Evolutionary conservation across 108 stramenopile genomes (phyloP).

Genomic region (Cyclotella kingstonii): DNA sequence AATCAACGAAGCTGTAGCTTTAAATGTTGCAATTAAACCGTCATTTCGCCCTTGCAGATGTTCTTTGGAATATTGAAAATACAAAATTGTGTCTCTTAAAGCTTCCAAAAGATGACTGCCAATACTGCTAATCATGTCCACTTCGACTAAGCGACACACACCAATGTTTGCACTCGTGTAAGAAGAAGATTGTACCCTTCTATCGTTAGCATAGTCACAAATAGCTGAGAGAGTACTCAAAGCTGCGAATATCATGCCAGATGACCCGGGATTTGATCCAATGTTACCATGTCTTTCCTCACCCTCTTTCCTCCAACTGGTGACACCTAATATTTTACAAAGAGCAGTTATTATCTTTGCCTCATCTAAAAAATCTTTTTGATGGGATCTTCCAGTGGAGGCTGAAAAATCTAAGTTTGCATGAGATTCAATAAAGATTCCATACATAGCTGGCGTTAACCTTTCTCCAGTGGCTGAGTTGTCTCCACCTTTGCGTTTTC

Average conservation of each 20-base stretch:
- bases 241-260: slow-evolving; percentile 2
- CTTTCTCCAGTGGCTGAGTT: no score
- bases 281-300: no score
- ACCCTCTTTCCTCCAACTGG: no score
- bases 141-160: slow-evolving; percentile 17
- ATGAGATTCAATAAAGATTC: neutral
- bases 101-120: slow-evolving; percentile 19
- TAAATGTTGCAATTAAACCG: slow-evolving; percentile 7
- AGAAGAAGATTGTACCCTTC: slow-evolving; percentile 6
- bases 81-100: slow-evolving; percentile 8
- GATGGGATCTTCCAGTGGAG: no score
- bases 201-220: slow-evolving; percentile 30
- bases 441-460: neutral
- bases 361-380: no score
- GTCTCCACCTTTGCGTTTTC: slow-evolving; percentile 21
- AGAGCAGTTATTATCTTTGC: no score
- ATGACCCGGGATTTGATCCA: no score
- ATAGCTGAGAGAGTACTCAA: slow-evolving; percentile 8
- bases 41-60: neutral
- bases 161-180: neutral
- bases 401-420: no score
- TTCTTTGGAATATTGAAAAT: neutral
- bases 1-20: slow-evolving; percentile 12
- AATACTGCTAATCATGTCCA: slow-evolving; percentile 28
- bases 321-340: no score